Evolutionary conservation across 345 rosid species (phyloP).

Genomic region (Melaleuca quinquenervia): DNA sequence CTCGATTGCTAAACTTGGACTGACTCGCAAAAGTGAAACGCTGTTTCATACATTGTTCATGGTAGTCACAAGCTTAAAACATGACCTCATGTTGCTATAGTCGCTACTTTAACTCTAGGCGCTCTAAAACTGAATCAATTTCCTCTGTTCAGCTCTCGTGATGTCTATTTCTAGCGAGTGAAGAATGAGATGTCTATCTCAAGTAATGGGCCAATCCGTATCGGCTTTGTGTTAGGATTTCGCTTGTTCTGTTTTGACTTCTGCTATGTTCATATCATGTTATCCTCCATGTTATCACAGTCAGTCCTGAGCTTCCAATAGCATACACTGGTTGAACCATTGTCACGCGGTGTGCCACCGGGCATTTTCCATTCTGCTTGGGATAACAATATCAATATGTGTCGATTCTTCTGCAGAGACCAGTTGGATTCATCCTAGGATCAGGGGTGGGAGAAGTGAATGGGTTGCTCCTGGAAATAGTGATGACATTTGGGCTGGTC

Average conservation of each 20-base stretch:
- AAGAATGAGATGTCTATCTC: background rate
- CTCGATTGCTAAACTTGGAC: background rate
- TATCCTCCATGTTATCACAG: background rate
- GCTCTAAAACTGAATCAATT: background rate
- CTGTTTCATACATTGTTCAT: background rate
- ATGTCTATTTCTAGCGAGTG: background rate
- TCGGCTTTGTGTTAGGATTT: background rate
- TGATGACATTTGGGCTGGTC: constrained; percentile 32
- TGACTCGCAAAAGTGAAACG: background rate
- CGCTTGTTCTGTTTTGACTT: background rate
- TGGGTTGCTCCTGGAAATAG: constrained; percentile 26
- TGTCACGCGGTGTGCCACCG: background rate
- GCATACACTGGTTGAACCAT: background rate
- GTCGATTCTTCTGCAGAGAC: constrained; percentile 29
- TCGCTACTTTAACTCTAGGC: background rate
- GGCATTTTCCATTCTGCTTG: background rate
- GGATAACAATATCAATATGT: background rate
- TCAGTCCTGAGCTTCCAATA: background rate
- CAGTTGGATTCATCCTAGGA: constrained; percentile 39
- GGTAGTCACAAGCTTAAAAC: background rate
- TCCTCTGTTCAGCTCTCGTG: background rate
- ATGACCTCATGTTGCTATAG: background rate
- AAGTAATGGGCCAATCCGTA: background rate
- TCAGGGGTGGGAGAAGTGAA: constrained; percentile 40
- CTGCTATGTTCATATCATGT: background rate